These are phyloP conservation scores for Blastomyces parvus DNA, from an alignment of 2,329 filamentous ascomycete species.

Conservation along the genomic window DNA sequence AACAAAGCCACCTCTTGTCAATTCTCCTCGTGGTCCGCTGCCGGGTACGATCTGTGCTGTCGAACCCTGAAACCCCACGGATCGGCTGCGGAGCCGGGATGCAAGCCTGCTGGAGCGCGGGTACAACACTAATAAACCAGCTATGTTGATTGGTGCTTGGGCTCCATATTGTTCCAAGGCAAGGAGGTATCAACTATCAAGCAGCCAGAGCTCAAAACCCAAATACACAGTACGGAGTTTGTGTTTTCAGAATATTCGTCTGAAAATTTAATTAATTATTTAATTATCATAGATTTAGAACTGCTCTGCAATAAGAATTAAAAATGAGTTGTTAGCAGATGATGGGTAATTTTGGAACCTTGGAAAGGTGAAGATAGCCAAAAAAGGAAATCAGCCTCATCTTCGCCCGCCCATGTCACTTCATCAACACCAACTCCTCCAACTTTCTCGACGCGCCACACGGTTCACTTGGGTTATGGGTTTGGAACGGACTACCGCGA, in stretches of 20 bases:
- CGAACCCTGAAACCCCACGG: not conserved
- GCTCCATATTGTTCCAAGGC: too few relatives aligned
- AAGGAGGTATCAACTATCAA: too few relatives aligned
- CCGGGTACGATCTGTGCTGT: not conserved
- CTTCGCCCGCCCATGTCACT: not conserved
- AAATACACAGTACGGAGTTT: too few relatives aligned
- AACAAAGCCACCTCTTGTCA: not conserved
- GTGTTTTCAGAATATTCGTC: too few relatives aligned
- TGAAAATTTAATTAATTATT: too few relatives aligned
- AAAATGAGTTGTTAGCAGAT: not conserved
- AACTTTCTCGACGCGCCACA: not conserved
- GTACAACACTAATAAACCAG: not conserved
- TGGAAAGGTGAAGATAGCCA: not conserved
- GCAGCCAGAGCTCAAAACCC: too few relatives aligned
- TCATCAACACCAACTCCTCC: not conserved
- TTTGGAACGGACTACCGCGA: too few relatives aligned
- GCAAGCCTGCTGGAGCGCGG: too few relatives aligned
- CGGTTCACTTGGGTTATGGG: not conserved
- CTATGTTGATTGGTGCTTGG: too few relatives aligned
- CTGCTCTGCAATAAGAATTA: too few relatives aligned
- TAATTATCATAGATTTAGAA: too few relatives aligned
- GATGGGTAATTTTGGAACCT: too few relatives aligned
- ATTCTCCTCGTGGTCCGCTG: not conserved
- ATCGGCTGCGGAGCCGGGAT: not conserved
- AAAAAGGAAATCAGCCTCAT: slow-evolving; percentile 3